Evolutionary conservation across 148 eudicot genomes (phyloP).

Genomic region (Dysphania ambrosioides): DNA sequence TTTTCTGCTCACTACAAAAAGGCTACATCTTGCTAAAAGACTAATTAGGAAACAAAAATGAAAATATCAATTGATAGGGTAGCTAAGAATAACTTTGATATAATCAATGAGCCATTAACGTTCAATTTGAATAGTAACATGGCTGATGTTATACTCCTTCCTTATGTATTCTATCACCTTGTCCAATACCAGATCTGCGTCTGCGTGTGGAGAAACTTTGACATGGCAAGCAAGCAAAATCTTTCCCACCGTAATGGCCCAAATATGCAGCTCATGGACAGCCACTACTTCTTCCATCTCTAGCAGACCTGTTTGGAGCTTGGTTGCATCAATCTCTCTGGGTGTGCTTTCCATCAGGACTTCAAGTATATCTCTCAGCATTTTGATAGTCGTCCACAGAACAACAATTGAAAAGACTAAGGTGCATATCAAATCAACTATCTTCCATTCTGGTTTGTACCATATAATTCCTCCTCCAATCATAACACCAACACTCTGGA

Average conservation of each 20-base stretch:
- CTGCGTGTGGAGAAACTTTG: conserved; percentile 63
- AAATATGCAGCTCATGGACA: conserved; percentile 83
- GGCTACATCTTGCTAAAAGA: conserved; percentile 12
- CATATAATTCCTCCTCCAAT: conserved; percentile 90
- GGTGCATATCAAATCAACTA: conserved; percentile 88
- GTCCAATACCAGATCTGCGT: conserved; percentile 81
- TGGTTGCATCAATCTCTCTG: conserved; percentile 83
- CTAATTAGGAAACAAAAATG: conserved; percentile 5
- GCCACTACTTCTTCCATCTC: conserved; percentile 87
- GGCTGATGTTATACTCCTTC: conserved; percentile 83
- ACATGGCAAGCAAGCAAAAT: conserved; percentile 90
- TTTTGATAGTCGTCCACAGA: conserved; percentile 67
- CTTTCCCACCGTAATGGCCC: conserved; percentile 97
- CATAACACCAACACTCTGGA: conserved; percentile 96
- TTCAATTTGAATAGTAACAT: conserved; percentile 92
- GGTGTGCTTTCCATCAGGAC: conserved; percentile 98
- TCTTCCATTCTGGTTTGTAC: conserved; percentile 88
- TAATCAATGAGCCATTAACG: conserved; percentile 27
- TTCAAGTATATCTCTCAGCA: conserved; percentile 74
- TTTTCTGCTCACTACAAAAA: conserved; percentile 14
- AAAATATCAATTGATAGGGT: conserved; percentile 15
- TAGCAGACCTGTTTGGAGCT: conserved; percentile 62
- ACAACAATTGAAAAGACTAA: conserved; percentile 74
- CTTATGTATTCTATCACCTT: conserved; percentile 71
- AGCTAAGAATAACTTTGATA: not conserved